Base-by-base conservation (phyloP, 2,329 filamentous ascomycete species). In the Cladobotryum protrusum region DNA sequence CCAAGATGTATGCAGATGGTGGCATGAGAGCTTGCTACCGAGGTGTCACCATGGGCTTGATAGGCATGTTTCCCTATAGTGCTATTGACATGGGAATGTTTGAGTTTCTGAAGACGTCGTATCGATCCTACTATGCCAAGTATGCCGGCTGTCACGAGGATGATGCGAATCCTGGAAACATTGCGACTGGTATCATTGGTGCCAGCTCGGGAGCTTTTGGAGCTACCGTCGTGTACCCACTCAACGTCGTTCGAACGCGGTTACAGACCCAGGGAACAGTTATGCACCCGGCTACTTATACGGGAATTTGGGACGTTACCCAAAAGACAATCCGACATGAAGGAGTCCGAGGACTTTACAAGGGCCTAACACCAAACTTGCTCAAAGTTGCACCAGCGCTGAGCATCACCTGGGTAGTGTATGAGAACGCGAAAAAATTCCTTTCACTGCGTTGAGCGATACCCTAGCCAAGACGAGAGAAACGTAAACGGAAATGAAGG, bases 61-160 rank as follows among this genome's bases (percentile, higher is more conserved):
- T 96, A 45, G 93, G 93, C 65, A 96, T 97, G 83, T 99, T 99
- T 61, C 93, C 93, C 0, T 99, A 97, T 67, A 92, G 90, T 39
- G 93, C 93, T 45, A 95, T 99, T 63, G 93, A 99, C 64, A 85
- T 99, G 62, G 89, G 89, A 56, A 96, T 89, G 1, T 99, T 97
- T 63, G 93, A 99, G 70, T 83, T 93, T 53, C 78, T 96, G 54
- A 99, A 99, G 70, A 82, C 80, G 43, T 76, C 76, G 7, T 82
- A 95, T 56, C 79, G 86, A 33, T 71, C 71, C 4, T 84, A 85
- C 56, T 87, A 89, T 62, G 87, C 89, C 12, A 82, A 80, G 51
- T 71, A 77, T 33, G 70, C 80, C 9, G 82, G 84, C 40, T 83
- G 87, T 57, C 85, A 89, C 61, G 88, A 96, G 66, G 89, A 95